phyloP scores from a whole-genome alignment of 23 red algal genomes.

The Agarophyton chilense region DNA sequence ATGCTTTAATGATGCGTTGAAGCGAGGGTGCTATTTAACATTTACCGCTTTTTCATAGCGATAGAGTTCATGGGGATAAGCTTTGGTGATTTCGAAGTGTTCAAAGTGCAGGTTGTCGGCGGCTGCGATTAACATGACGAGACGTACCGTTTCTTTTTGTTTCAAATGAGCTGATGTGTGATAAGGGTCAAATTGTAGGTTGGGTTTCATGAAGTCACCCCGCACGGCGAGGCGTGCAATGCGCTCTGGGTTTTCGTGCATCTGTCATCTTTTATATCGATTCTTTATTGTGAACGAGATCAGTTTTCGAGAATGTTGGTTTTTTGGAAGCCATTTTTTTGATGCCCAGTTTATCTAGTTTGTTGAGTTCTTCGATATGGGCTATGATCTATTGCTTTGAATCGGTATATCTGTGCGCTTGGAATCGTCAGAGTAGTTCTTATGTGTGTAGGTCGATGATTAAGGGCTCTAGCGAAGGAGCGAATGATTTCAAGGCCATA shows the following conservation, averaged over 20 bases:
- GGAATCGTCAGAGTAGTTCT: background rate
- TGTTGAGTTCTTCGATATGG: background rate
- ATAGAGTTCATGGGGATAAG: background rate
- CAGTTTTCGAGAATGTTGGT: background rate
- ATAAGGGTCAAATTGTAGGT: constrained; percentile 7
- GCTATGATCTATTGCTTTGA: background rate
- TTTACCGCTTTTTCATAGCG: background rate
- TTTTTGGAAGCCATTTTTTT: background rate
- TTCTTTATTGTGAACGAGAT: background rate
- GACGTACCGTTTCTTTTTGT: background rate
- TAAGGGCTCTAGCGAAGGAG: no score
- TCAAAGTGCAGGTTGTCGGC: background rate
- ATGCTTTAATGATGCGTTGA: background rate
- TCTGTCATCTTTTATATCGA: background rate
- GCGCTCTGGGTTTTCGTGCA: background rate
- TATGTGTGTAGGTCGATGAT: no score
- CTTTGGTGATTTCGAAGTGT: background rate
- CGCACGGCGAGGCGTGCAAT: constrained; percentile 1
- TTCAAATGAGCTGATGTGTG: background rate
- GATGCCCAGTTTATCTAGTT: background rate
- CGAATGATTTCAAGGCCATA: no score
- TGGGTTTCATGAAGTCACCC: constrained; percentile 38
- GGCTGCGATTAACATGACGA: background rate
- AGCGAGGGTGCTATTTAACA: background rate
- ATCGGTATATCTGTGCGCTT: background rate